A percentile compares a stretch with the other conserved stretches of the same genome.
Conservation (phyloP, 2,329 filamentous ascomycete species). For the Hirsutella thompsonii region DNA sequence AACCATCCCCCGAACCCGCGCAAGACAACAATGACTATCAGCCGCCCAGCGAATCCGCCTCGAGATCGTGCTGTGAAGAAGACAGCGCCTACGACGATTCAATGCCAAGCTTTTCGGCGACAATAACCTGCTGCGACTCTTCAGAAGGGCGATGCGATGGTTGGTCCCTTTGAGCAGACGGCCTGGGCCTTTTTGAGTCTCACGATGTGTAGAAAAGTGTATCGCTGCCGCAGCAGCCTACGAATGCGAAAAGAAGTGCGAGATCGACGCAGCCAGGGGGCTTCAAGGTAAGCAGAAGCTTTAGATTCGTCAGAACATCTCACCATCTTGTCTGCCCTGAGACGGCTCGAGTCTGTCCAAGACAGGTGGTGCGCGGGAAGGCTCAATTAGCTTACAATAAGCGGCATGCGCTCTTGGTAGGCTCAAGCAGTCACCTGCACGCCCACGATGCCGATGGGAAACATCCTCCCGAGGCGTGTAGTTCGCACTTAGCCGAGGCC, state of each 20-base stretch:
- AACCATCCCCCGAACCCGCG: not conserved
- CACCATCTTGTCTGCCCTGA: not conserved
- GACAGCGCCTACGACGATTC: conserved; percentile 8
- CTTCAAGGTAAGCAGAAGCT: conserved; percentile 10
- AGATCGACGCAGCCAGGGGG: conserved; percentile 6
- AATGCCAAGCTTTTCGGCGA: conserved; percentile 5
- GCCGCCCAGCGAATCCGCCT: not conserved
- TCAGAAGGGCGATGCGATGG: conserved; percentile 15
- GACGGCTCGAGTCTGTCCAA: not conserved
- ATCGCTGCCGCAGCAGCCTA: conserved; percentile 16
- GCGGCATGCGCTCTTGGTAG: conserved; percentile 1
- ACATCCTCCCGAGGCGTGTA: conserved; percentile 15
- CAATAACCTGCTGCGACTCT: conserved; percentile 12
- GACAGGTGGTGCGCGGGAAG: not conserved
- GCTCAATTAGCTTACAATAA: not conserved
- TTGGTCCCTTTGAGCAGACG: conserved; percentile 1
- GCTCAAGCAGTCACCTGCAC: conserved; percentile 10
- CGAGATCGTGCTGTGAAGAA: conserved; percentile 7
- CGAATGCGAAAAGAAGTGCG: conserved; percentile 17
- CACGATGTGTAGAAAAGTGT: conserved; percentile 13
- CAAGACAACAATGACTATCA: not conserved
- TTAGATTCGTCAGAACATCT: not conserved
- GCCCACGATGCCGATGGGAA: conserved; percentile 14
- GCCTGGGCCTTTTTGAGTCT: conserved; percentile 2
- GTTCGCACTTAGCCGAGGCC: conserved; percentile 16